phyloP scores from a whole-genome alignment of 352 stramenopile genomes.

The Paralagenidium karlingii region DNA sequence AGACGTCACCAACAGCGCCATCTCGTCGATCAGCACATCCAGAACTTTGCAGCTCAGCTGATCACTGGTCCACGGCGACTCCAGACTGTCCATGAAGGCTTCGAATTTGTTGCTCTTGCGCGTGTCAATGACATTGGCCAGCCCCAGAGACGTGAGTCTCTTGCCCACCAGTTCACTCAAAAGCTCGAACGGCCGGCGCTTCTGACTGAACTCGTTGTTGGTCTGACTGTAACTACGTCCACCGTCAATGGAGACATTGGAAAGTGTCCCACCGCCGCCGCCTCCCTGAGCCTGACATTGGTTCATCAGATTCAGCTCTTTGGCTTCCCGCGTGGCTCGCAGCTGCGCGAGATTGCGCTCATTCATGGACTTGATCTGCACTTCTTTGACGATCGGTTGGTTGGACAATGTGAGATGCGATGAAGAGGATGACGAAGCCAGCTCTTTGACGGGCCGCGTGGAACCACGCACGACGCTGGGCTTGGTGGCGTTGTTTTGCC shows the following conservation, averaged over 20 bases:
- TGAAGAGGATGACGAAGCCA: not conserved
- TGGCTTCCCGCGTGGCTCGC: conserved; percentile 53
- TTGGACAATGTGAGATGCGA: not conserved
- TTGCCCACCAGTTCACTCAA: conserved; percentile 31
- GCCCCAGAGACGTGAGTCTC: conserved; percentile 15
- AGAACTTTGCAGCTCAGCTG: conserved; percentile 22
- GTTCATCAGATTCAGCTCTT: conserved; percentile 15
- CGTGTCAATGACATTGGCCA: conserved; percentile 15
- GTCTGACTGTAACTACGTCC: conserved; percentile 5
- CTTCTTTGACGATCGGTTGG: conserved; percentile 56
- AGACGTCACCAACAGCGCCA: conserved; percentile 31
- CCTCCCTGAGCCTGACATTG: conserved; percentile 1
- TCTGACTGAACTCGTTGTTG: conserved; percentile 31
- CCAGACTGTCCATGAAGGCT: conserved; percentile 34
- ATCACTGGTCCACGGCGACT: conserved; percentile 21
- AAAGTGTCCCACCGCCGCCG: conserved; percentile 1
- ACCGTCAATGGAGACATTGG: conserved; percentile 2
- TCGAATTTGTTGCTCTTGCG: conserved; percentile 52
- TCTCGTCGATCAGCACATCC: conserved; percentile 24
- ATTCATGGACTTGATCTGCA: conserved; percentile 85
- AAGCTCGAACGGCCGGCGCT: conserved; percentile 40
- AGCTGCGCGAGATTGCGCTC: conserved; percentile 77
- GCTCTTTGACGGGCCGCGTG: conserved; percentile 35
- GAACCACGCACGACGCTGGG: conserved; percentile 40
- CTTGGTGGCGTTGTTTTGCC: conserved; percentile 44